Percentiles rank a stretch among this genome's conserved stretches.
Evolutionary conservation across 2,329 filamentous ascomycete species (phyloP).

Genomic region (Colletotrichum navitas): DNA sequence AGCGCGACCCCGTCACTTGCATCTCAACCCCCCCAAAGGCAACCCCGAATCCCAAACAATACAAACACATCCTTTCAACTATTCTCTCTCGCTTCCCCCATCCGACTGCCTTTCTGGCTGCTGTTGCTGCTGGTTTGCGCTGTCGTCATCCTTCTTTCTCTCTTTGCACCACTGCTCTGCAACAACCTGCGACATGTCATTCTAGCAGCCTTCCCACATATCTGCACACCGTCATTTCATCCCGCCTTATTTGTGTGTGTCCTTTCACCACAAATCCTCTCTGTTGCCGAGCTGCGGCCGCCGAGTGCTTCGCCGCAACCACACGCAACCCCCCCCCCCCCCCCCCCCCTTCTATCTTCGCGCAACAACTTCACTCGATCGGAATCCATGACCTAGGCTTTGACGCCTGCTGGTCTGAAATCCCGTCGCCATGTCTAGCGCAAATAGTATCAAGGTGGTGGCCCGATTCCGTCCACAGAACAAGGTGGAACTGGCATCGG

Average conservation of each 20-base stretch:
- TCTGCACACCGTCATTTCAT: conserved; percentile 42
- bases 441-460: conserved; percentile 86
- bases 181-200: conserved; percentile 41
- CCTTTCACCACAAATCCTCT: conserved; percentile 31
- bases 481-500: conserved; percentile 89
- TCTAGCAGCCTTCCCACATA: conserved; percentile 37
- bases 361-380: conserved; percentile 26
- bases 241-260: conserved; percentile 40
- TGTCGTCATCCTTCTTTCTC: conserved; percentile 8
- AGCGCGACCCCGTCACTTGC: conserved; percentile 41
- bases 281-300: conserved; percentile 40
- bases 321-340: too few relatives aligned
- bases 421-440: conserved; percentile 65
- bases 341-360: conserved; percentile 7
- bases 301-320: conserved; percentile 41
- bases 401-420: conserved; percentile 37
- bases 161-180: conserved; percentile 28
- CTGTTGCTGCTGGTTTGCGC: conserved; percentile 40
- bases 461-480: conserved; percentile 98
- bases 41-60: conserved; percentile 25
- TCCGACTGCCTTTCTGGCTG: conserved; percentile 38
- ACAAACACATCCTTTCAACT: conserved; percentile 22
- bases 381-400: conserved; percentile 36
- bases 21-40: conserved; percentile 36
- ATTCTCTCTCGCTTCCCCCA: conserved; percentile 10